Evolutionary conservation across 371 early-diverging fungal genomes (phyloP).

Genomic region (Rhizopus sp.): DNA sequence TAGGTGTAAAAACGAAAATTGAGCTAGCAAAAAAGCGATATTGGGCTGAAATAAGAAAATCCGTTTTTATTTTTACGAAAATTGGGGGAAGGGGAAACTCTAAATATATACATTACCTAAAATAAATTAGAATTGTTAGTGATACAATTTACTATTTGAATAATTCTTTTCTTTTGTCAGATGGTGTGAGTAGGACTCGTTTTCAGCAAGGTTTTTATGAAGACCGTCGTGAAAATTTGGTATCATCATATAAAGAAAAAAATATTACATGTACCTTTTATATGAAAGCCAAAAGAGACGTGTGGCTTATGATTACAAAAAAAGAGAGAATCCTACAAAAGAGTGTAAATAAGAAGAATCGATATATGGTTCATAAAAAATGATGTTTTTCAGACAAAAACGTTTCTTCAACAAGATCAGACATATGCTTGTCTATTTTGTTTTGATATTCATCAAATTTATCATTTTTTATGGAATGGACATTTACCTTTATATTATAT

Average conservation of each 20-base stretch:
- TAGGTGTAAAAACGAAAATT: too few relatives aligned
- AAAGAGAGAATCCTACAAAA: neutral
- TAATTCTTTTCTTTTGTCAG: conserved; percentile 39
- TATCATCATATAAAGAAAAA: conserved; percentile 31
- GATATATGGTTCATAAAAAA: conserved; percentile 10
- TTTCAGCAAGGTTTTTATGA: conserved; percentile 47
- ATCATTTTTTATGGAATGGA: neutral
- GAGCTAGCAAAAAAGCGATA: too few relatives aligned
- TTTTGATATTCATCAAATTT: conserved; percentile 37
- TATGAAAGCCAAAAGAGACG: neutral
- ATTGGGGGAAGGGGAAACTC: too few relatives aligned
- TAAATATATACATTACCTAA: neutral
- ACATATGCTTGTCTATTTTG: conserved; percentile 70
- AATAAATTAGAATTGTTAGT: neutral
- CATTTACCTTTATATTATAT: neutral
- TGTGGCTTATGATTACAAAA: neutral
- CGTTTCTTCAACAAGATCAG: conserved; percentile 48
- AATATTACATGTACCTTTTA: conserved; percentile 6
- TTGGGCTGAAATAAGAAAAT: too few relatives aligned
- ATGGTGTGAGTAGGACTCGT: conserved; percentile 35
- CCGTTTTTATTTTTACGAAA: too few relatives aligned
- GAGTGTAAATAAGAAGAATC: conserved; percentile 1
- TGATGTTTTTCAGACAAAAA: conserved; percentile 29
- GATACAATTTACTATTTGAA: neutral
- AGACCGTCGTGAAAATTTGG: conserved; percentile 53